Evolutionary conservation across 1,284 basidiomycete genomes (phyloP), one percentile per base, ranked within the genome.

Genomic region (Sparassis latifolia): DNA sequence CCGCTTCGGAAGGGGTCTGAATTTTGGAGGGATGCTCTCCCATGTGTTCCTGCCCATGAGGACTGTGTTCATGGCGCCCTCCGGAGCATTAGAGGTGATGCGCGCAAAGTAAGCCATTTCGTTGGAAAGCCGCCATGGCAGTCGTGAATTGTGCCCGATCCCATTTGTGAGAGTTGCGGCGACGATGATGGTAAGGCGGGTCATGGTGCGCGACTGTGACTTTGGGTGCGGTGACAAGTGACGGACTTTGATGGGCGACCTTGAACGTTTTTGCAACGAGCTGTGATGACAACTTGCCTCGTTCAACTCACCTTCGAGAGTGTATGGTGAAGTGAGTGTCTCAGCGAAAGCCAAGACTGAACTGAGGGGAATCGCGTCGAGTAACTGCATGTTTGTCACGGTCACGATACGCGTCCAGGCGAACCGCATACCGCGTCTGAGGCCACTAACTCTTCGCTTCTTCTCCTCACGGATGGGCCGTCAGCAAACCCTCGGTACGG

Each of bases 1-100:
- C 39, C 97, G 76, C 33, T 78, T 80, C 42, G 78, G 74, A 30
- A 99, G 75, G 2, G 97, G 97, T 54, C 90, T 79, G 70, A 90
- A 92, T 66, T 84, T 90, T 5, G 65, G 59, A n/a, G 97, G 96
- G 53, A 99, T 99, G 65, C 91, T 92, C 67, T 97, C 92, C 97
- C 97, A 99, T 20, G 94, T 97, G 62, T 92, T 95, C 45, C 95
- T 77, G 4, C 97, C 97, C 97, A 99, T 99, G 52, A 99, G 74
- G 37, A 98, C 86, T 2, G 82, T 84, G 67, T 99, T 99, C 52
- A 68, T 69, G 42, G 62, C 66, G 10, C 72, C 76, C 52, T 76
- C 70, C 28, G 81, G 79, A 41, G 86, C 80, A 44, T 66, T 70
- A 2, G 79, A 79, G 3, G 92, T 95, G 52, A 84, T 84, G 44